Percentiles rank a stretch among this genome's conserved stretches.
Evolutionary conservation across 2,329 filamentous ascomycete species (phyloP).

Genomic region (Fusarium buxicola): DNA sequence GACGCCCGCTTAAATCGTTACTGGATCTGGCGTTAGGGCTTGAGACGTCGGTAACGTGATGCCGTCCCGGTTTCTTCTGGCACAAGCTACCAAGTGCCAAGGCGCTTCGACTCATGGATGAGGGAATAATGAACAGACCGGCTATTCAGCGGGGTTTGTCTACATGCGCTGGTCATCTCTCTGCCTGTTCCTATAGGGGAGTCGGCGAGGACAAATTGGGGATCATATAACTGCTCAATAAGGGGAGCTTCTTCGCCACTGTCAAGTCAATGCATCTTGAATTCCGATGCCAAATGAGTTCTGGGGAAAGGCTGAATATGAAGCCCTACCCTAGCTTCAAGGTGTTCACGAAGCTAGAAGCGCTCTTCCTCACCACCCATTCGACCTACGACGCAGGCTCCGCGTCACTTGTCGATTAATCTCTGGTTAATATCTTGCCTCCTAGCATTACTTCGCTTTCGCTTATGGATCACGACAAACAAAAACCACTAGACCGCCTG

Average conservation of each 20-base stretch:
- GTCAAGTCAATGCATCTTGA: constrained; percentile 2
- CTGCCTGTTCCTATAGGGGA: background rate
- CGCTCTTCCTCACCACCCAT: background rate
- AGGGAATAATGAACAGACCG: background rate
- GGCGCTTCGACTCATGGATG: background rate
- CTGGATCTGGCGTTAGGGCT: background rate
- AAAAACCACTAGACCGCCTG: background rate
- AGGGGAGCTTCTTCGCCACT: background rate
- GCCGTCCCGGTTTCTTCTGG: background rate
- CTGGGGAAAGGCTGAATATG: background rate
- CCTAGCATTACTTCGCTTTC: background rate
- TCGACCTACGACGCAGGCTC: background rate
- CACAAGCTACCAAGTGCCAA: background rate
- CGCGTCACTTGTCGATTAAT: background rate
- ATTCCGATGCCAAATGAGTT: background rate
- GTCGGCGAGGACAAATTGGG: background rate
- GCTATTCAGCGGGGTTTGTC: background rate
- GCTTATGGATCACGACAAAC: constrained; percentile 2
- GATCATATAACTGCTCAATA: background rate
- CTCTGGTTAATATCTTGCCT: background rate
- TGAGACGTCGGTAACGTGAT: background rate
- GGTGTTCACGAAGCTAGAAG: background rate
- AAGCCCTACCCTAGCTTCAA: background rate
- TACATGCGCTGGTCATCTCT: background rate
- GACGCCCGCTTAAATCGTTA: constrained; percentile 1